Evolutionary conservation across 2,329 filamentous ascomycete genomes (phyloP).

Genomic region (Sporothrix mexicana): DNA sequence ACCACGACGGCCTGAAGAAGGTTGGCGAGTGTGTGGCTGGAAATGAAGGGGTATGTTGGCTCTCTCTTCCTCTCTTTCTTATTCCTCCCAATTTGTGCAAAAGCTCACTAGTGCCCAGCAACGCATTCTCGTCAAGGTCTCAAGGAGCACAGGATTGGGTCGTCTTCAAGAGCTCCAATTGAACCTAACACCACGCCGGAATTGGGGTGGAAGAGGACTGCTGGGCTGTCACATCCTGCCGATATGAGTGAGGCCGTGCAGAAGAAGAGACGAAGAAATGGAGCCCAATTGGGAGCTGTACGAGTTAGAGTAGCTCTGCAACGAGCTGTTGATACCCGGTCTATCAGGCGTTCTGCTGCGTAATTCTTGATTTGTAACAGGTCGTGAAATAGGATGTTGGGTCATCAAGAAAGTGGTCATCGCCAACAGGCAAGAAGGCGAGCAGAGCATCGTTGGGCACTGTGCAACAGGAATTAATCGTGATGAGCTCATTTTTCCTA

Average conservation of each 20-base stretch:
- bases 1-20: constrained; percentile 84
- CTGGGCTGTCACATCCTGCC: constrained; percentile 90
- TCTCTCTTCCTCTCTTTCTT: constrained; percentile 39
- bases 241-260: constrained; percentile 56
- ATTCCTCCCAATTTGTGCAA: constrained; percentile 7
- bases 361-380: not conserved
- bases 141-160: constrained; percentile 53
- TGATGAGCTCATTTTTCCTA: not conserved
- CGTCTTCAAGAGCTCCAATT: constrained; percentile 67
- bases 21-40: constrained; percentile 89
- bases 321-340: constrained; percentile 25
- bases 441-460: constrained; percentile 7
- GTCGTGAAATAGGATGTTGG: not conserved
- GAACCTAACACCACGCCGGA: constrained; percentile 73
- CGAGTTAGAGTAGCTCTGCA: not conserved
- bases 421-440: not conserved
- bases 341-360: not conserved
- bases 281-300: constrained; percentile 2
- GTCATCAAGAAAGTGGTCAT: not conserved
- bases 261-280: not conserved
- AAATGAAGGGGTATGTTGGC: constrained; percentile 78
- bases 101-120: constrained; percentile 54
- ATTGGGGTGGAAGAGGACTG: constrained; percentile 90
- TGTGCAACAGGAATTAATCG: not conserved
- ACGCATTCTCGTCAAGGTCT: constrained; percentile 71